phyloP scores from a whole-genome alignment of 164 flowering plant species.

The Platanus orientalis region DNA sequence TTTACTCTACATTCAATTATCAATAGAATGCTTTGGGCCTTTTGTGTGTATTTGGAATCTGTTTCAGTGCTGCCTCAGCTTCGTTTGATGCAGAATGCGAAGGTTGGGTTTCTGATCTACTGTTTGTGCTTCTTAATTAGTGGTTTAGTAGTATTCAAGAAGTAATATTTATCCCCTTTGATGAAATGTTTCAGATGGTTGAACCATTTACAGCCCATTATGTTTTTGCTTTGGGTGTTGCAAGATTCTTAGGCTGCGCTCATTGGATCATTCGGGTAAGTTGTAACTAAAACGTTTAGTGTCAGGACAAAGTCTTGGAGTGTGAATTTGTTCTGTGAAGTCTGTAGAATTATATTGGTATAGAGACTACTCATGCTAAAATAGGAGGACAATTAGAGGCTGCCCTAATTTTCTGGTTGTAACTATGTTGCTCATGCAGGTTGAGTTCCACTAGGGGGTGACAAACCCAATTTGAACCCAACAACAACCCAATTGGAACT shows the following conservation, averaged over 20 bases:
- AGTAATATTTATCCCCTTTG: not conserved
- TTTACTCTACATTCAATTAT: conserved; percentile 8
- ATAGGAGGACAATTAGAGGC: too few relatives aligned
- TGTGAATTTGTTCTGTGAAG: conserved; percentile 11
- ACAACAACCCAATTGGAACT: too few relatives aligned
- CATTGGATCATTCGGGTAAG: conserved; percentile 61
- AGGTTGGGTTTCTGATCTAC: conserved; percentile 38
- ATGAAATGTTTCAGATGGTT: conserved; percentile 54
- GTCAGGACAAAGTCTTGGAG: conserved; percentile 8
- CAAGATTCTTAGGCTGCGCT: conserved; percentile 75
- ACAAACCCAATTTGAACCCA: too few relatives aligned
- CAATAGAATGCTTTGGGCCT: conserved; percentile 58
- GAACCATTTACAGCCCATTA: conserved; percentile 91
- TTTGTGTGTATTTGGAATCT: conserved; percentile 67
- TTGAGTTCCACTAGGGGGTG: too few relatives aligned
- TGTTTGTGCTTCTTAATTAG: not conserved
- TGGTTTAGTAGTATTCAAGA: not conserved
- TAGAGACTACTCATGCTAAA: too few relatives aligned
- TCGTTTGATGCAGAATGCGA: conserved; percentile 79
- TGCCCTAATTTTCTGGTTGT: too few relatives aligned
- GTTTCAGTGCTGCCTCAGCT: conserved; percentile 88
- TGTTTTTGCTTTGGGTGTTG: conserved; percentile 85
- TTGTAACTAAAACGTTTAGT: not conserved
- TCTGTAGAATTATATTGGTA: not conserved
- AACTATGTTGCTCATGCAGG: too few relatives aligned